A percentile compares a stretch with the other conserved stretches of the same genome.
Conservation (phyloP, 2,329 filamentous ascomycete genomes). For the Coleophoma crateriformis region DNA sequence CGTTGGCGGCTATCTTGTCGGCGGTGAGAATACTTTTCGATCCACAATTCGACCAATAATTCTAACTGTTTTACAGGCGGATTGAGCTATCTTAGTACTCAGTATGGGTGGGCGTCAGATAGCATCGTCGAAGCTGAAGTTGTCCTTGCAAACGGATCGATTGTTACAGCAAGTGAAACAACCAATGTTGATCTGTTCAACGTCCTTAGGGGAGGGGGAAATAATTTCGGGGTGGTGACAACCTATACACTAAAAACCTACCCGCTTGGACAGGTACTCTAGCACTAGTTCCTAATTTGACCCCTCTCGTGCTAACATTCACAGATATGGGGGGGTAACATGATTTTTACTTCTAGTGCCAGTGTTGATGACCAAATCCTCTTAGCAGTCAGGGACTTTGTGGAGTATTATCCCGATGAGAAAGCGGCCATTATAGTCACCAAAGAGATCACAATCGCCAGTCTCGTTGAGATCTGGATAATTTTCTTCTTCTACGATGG, state of each 20-base stretch:
- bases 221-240: slow-evolving; percentile 47
- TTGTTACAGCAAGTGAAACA: slow-evolving; percentile 37
- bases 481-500: slow-evolving; percentile 57
- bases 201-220: slow-evolving; percentile 48
- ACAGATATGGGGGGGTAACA: slow-evolving; percentile 28
- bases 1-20: slow-evolving; percentile 37
- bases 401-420: slow-evolving; percentile 49
- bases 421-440: slow-evolving; percentile 53
- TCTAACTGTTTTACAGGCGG: slow-evolving; percentile 4
- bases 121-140: slow-evolving; percentile 13
- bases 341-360: slow-evolving; percentile 23
- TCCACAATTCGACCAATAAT: slow-evolving; percentile 5
- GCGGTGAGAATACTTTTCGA: slow-evolving; percentile 23
- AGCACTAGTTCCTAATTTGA: too few relatives aligned
- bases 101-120: slow-evolving; percentile 11
- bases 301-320: too few relatives aligned
- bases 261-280: slow-evolving; percentile 15
- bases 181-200: slow-evolving; percentile 43
- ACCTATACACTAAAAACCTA: slow-evolving; percentile 26
- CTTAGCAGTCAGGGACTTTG: slow-evolving; percentile 44
- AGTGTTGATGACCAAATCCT: slow-evolving; percentile 28
- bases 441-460: slow-evolving; percentile 33
- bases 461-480: slow-evolving; percentile 46
- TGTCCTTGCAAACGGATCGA: slow-evolving; percentile 42
- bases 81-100: slow-evolving; percentile 10